Percentiles rank a stretch among this genome's conserved stretches.
These are phyloP conservation scores for Tetrahymena thermophila DNA, from an alignment of 73 alveolate species.

Conservation along the genomic window DNA sequence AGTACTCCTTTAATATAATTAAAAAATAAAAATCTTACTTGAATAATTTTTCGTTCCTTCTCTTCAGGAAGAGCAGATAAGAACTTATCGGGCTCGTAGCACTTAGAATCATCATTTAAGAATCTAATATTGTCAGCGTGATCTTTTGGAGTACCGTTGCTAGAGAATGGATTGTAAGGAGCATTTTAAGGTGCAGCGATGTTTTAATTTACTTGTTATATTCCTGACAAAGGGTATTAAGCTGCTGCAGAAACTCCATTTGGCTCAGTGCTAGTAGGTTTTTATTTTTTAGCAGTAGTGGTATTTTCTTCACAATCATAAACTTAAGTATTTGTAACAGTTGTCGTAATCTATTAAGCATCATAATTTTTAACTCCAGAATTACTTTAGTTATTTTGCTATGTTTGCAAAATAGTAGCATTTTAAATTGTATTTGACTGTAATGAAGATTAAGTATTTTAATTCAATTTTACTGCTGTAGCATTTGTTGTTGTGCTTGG, in stretches of 20 bases:
- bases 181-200: neutral
- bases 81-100: neutral
- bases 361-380: neutral
- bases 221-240: neutral
- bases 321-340: neutral
- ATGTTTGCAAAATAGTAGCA: neutral
- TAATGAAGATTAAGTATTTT: neutral
- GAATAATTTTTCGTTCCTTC: neutral
- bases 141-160: neutral
- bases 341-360: neutral
- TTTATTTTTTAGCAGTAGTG: neutral
- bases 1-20: neutral
- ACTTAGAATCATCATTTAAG: neutral
- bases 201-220: neutral
- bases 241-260: neutral
- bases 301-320: neutral
- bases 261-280: neutral
- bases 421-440: neutral
- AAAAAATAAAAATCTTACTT: neutral
- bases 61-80: neutral
- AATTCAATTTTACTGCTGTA: neutral
- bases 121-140: neutral
- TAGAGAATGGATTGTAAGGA: neutral
- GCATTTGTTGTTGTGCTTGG: neutral
- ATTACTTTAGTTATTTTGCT: neutral